phyloP scores from a whole-genome alignment of 495 filamentous ascomycete genomes.

The Xylaria longipes region DNA sequence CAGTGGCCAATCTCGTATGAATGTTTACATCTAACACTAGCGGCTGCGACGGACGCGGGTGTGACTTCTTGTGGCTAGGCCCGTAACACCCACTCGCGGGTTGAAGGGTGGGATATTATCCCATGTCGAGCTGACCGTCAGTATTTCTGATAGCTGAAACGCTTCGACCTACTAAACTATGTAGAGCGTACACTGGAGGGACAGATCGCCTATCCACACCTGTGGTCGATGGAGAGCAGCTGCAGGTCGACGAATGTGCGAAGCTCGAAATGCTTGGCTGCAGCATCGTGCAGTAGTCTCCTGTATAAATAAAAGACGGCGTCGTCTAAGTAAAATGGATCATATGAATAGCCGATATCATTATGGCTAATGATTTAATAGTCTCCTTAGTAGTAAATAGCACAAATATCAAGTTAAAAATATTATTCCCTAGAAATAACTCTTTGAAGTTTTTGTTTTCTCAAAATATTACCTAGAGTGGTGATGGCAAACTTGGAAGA shows the following conservation, averaged over 20 bases:
- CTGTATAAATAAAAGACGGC: conserved; percentile 32
- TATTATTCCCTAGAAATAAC: background rate
- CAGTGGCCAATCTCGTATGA: background rate
- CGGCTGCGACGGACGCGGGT: conserved; percentile 37
- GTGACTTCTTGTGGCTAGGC: conserved; percentile 38
- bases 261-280: conserved; percentile 38
- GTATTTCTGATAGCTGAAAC: conserved; percentile 33
- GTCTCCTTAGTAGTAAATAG: background rate
- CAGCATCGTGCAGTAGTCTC: conserved; percentile 40
- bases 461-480: background rate
- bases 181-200: conserved; percentile 30
- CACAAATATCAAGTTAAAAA: background rate
- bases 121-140: conserved; percentile 23
- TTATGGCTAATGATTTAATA: background rate
- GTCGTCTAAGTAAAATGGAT: conserved; percentile 13
- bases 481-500: background rate
- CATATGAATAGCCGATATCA: conserved; percentile 22
- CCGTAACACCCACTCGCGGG: conserved; percentile 28
- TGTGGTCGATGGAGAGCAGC: conserved; percentile 30
- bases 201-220: conserved; percentile 18
- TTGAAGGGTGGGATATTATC: background rate
- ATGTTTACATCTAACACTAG: conserved; percentile 13
- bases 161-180: conserved; percentile 34
- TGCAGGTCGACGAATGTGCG: conserved; percentile 44
- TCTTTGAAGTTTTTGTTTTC: background rate